phyloP scores from a whole-genome alignment of 805 yeast species.

The Myxozyma geophila region DNA sequence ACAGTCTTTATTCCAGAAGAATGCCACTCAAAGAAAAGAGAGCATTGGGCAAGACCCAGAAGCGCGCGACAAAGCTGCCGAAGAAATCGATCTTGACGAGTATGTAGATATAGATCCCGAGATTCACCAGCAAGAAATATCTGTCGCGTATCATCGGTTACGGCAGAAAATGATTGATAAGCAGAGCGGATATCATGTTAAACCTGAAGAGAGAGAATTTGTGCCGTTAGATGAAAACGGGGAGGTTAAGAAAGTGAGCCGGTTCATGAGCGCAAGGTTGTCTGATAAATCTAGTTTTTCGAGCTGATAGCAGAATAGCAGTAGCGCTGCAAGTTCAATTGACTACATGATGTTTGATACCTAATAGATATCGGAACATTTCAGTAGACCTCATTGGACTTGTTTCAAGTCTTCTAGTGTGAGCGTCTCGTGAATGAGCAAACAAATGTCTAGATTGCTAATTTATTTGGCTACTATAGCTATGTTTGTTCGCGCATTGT shows the following conservation, averaged over 20 bases:
- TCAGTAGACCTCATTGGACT: too few species aligned
- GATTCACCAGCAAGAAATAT: conserved; percentile 37
- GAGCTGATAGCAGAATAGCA: not conserved
- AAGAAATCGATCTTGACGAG: conserved; percentile 24
- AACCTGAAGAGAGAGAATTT: conserved; percentile 55
- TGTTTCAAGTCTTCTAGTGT: too few species aligned
- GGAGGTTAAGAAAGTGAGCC: conserved; percentile 58
- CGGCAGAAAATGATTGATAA: conserved; percentile 42
- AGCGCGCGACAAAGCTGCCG: conserved; percentile 7
- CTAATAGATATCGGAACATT: too few species aligned
- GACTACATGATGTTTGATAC: too few species aligned
- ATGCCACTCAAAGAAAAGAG: not conserved
- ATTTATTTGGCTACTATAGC: too few species aligned
- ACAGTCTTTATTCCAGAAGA: conserved; percentile 17
- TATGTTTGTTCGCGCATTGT: not conserved
- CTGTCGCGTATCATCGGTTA: conserved; percentile 44
- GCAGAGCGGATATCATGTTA: conserved; percentile 45
- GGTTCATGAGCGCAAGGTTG: conserved; percentile 59
- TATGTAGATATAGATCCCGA: conserved; percentile 35
- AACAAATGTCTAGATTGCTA: too few species aligned
- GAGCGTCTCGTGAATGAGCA: too few species aligned
- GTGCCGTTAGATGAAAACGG: conserved; percentile 70
- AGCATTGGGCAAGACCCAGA: not conserved
- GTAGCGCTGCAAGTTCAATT: too few species aligned
- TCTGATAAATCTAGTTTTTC: conserved; percentile 10